Evolutionary conservation across 225 moss, liverwort and hornwort species (phyloP), one percentile per base, ranked within the genome.

Genomic region (Sphagnum contortum): DNA sequence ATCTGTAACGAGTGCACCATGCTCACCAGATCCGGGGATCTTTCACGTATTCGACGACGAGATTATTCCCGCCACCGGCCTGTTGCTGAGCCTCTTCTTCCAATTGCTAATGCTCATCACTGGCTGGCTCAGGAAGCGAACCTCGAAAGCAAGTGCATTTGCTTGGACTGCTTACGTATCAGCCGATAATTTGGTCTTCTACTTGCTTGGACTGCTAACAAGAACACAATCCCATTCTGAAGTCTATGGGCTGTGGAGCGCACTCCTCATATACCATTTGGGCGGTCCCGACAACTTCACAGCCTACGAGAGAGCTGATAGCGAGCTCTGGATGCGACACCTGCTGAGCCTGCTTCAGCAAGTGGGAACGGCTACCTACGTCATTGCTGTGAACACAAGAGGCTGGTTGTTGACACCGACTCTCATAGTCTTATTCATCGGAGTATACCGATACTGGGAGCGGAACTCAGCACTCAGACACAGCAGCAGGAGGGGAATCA

Each of bases 281-380:
- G 73, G 68, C 2, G 68, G 51, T n/a, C 68, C 73, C 1, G 68
- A 73, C 57, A 73, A 73, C 7, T 61, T 74, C 48, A 74, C 69
- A 0, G 55, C 74, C 2, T 69, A 61, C 13, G 69, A 69, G 60
- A 6, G 55, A 60, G 69, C 74, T 2, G 69, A 74, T n/a, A 60
- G 65, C 13, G 65, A 69, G 5, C 49, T 69, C 3, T 69, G 69
- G 69, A 4, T 63, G 4, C 51, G 64, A 3, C 68, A 68, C 10
- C 57, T 73, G 3, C 12, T 66, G 5, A 60, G 49, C 55, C 55
- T 68, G 5, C 3, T 67, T 13, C 61, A 62, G 2, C 67, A 68
- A 45, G 72, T 73, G 50, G 10, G 9, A 2, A 67, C 57, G 2
- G 57, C 72, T 0, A 7, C 2, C n/a, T 73, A 67, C 5, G n/a